Evolutionary conservation across 2,329 filamentous ascomycete species (phyloP).

Genomic region (Aspergillus clavatus): DNA sequence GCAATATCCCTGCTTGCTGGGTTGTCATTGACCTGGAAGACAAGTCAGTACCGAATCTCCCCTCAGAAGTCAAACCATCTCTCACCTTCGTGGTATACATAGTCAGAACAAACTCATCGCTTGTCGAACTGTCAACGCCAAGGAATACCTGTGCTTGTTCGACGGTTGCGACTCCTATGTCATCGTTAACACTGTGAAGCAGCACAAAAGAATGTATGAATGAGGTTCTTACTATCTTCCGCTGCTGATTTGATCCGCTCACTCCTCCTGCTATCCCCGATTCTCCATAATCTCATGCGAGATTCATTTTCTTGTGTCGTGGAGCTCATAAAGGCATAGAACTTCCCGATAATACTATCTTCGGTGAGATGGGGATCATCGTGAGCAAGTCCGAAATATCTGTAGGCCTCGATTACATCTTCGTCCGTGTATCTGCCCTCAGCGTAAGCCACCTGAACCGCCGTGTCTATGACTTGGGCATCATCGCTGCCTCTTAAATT

Average conservation of each 20-base stretch:
- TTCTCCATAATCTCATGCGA: conserved; percentile 53
- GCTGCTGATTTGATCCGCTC: conserved; percentile 55
- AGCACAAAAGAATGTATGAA: conserved; percentile 1
- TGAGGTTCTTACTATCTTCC: conserved; percentile 45
- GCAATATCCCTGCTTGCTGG: conserved; percentile 48
- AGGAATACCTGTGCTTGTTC: conserved; percentile 61
- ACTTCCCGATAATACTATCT: conserved; percentile 58
- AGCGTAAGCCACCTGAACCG: conserved; percentile 55
- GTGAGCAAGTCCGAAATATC: conserved; percentile 52
- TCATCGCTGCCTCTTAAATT: conserved; percentile 44
- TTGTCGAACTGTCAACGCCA: conserved; percentile 45
- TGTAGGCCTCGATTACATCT: conserved; percentile 56
- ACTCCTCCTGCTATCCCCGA: conserved; percentile 56
- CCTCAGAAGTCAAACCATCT: background rate
- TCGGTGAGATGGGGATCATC: conserved; percentile 48
- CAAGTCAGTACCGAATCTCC: conserved; percentile 4
- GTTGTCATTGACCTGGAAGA: conserved; percentile 46
- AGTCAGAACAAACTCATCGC: conserved; percentile 56
- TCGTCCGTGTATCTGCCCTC: conserved; percentile 54
- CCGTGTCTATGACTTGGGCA: conserved; percentile 54
- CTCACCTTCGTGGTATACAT: conserved; percentile 54
- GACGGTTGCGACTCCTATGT: conserved; percentile 52
- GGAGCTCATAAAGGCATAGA: conserved; percentile 55
- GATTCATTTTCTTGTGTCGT: conserved; percentile 53
- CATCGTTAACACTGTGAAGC: background rate